phyloP scores from a whole-genome alignment of 2,329 filamentous ascomycete species.

The Xylaria arbuscula region DNA sequence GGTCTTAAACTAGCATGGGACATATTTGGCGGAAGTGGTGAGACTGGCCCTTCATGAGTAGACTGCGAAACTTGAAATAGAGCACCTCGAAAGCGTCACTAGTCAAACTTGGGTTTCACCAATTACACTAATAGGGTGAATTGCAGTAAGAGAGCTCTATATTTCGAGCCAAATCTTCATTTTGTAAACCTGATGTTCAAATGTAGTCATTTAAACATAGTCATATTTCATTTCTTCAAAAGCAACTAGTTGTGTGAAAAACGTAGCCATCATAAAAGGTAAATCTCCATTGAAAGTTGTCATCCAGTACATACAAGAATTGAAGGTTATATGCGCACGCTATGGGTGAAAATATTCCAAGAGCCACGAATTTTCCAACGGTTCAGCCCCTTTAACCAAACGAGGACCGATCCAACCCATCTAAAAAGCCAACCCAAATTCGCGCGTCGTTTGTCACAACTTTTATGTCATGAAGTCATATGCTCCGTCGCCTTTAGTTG shows the following conservation, averaged over 20 bases:
- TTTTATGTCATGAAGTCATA: conserved; percentile 29
- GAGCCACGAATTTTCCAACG: conserved; percentile 10
- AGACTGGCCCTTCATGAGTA: no score
- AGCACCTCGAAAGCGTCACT: not conserved
- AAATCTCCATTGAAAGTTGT: conserved; percentile 41
- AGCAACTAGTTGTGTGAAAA: not conserved
- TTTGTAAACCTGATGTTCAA: not conserved
- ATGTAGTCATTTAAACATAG: not conserved
- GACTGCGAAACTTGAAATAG: not conserved
- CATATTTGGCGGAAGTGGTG: no score
- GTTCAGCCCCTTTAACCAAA: conserved; percentile 23
- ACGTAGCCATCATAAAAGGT: conserved; percentile 19
- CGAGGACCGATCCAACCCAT: conserved; percentile 24
- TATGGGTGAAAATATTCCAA: conserved; percentile 11
- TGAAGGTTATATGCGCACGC: conserved; percentile 37
- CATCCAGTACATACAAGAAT: conserved; percentile 45
- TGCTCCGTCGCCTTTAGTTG: conserved; percentile 20
- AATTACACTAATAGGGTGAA: no score
- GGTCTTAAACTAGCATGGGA: no score
- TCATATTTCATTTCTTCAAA: conserved; percentile 3
- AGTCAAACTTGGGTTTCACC: not conserved
- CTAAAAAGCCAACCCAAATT: conserved; percentile 25
- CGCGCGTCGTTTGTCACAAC: conserved; percentile 22
- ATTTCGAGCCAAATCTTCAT: not conserved
- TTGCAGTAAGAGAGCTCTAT: not conserved